phyloP scores from a whole-genome alignment of 208 protist genomes.

The Acanthamoeba divionensis region DNA sequence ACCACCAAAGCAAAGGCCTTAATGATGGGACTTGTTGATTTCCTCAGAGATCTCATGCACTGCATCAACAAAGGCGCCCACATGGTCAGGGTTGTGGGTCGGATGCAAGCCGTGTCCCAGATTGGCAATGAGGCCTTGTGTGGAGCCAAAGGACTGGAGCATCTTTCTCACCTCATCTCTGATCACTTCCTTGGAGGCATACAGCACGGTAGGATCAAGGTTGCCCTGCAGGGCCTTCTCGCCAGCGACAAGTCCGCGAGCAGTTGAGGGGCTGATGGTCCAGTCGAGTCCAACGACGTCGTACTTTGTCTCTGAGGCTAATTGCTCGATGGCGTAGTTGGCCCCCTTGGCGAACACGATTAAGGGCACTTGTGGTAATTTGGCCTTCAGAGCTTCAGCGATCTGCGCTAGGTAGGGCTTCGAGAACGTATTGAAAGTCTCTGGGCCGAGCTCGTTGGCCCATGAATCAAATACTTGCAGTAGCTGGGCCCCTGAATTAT shows the following conservation, averaged over 20 bases:
- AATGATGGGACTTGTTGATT: constrained; percentile 55
- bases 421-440: constrained; percentile 74
- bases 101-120: constrained; percentile 87
- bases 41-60: constrained; percentile 75
- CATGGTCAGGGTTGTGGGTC: constrained; percentile 67
- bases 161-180: constrained; percentile 61
- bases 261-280: constrained; percentile 73
- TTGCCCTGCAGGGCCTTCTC: constrained; percentile 77
- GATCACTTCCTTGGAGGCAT: constrained; percentile 57
- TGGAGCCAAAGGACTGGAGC: constrained; percentile 67
- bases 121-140: constrained; percentile 83
- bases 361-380: constrained; percentile 70
- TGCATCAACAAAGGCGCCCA: constrained; percentile 77
- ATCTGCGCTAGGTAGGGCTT: constrained; percentile 81
- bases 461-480: constrained; percentile 86
- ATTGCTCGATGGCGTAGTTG: constrained; percentile 73
- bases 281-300: constrained; percentile 85
- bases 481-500: constrained; percentile 77
- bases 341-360: constrained; percentile 83
- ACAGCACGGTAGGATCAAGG: constrained; percentile 76
- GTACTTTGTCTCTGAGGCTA: constrained; percentile 63
- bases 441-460: constrained; percentile 78
- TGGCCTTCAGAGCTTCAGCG: constrained; percentile 69
- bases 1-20: no score
- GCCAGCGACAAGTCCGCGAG: constrained; percentile 34